Evolutionary conservation across 371 early-diverging fungal species (phyloP), one percentile per base, ranked within the genome.

Genomic region (Mortierella sp.): DNA sequence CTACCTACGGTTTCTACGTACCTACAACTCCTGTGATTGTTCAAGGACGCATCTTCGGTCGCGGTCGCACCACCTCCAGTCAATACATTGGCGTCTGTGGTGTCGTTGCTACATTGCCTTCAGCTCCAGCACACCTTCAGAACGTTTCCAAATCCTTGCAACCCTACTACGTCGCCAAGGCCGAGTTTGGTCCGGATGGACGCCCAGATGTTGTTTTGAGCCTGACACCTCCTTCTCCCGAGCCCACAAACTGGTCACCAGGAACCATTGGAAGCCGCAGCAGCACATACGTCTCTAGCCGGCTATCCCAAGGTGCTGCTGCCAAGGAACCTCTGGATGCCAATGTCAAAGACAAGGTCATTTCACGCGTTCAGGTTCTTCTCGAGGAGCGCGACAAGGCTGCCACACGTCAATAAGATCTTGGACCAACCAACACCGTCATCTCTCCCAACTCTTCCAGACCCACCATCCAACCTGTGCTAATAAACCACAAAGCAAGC

Each of bases 51-150:
- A 81, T 87, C 44, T 78, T 93, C 27, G 87, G 87, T 65, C 81
- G 73, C 34, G 25, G 40, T n/a, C 57, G 64, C 10, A 12, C 29
- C 13, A 24, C 10, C n/a, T 10, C 34, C 8, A 80, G 60, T 24
- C 88, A 87, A 57, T 80, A 86, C 24, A 86, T 91, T 10, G 93
- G 90, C 34, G 78, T 92, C 49, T 86, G 82, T 24, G 93, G 93
- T 55, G 78, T 91, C 14, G 81, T 91, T 17, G 92, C 89, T n/a
- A 63, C 72, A 22, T 64, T 93, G 48, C 86, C 86, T 8, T 57
- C 68, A 27, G 57, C 63, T 31, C 49, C 77, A 25, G 63, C 82
- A 16, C 71, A 79, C 63, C 49, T 70, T 49, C 70, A 79, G 64
- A 79, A 69, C 50, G 29, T 47, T 31, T 49, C 76, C 24, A 67